Evolutionary conservation across 2,329 filamentous ascomycete genomes (phyloP).

Genomic region (Magnaporthales sp.): DNA sequence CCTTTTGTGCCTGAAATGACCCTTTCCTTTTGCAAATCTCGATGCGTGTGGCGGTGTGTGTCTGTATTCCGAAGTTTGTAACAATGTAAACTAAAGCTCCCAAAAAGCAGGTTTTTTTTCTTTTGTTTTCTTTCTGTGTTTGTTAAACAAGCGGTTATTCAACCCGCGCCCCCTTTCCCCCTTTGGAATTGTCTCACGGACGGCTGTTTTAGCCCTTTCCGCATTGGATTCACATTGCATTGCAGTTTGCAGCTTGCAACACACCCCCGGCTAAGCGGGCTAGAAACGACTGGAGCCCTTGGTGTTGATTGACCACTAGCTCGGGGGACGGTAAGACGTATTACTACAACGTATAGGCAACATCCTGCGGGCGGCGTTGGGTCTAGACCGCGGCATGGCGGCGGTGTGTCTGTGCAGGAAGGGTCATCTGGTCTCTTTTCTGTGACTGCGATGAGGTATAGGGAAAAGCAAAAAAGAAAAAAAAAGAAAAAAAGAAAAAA

Average conservation of each 20-base stretch:
- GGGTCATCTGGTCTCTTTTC: too few relatives aligned
- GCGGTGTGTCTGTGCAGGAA: too few relatives aligned
- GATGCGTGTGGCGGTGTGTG: neutral
- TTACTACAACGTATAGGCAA: neutral
- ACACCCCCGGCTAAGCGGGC: neutral
- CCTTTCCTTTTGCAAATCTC: neutral
- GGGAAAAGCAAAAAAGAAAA: too few relatives aligned
- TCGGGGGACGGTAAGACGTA: neutral
- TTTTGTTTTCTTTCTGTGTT: too few relatives aligned
- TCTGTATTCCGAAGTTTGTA: neutral
- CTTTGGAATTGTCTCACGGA: neutral
- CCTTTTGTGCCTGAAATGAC: neutral
- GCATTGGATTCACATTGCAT: neutral
- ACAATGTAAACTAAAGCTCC: neutral
- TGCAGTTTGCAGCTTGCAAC: neutral
- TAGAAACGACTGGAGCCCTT: neutral
- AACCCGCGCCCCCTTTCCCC: too few relatives aligned
- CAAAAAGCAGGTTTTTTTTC: neutral
- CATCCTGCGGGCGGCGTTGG: too few relatives aligned
- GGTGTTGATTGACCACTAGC: neutral
- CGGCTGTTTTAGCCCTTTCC: neutral
- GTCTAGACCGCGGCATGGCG: too few relatives aligned
- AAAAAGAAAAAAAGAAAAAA: too few relatives aligned
- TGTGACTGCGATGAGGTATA: too few relatives aligned
- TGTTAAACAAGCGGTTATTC: too few relatives aligned